Evolutionary conservation across 306 rosid genomes (phyloP).

Genomic region (Calophaca sinica): DNA sequence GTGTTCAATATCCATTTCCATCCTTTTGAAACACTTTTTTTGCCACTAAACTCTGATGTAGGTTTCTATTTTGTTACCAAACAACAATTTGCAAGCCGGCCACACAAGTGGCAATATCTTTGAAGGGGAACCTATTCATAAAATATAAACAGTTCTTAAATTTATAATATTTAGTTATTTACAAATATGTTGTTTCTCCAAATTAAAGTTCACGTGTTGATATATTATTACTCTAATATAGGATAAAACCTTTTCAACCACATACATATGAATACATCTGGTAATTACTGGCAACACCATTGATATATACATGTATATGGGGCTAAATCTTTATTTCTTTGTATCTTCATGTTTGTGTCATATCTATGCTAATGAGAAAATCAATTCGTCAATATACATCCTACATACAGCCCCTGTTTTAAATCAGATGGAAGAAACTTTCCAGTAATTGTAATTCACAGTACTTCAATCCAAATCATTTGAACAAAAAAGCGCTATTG

Average conservation of each 20-base stretch:
- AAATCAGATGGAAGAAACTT: neutral
- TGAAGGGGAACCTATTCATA: too few relatives aligned
- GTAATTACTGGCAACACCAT: neutral
- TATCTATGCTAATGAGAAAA: neutral
- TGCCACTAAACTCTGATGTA: constrained; percentile 14
- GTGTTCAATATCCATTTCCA: neutral
- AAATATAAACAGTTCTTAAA: too few relatives aligned
- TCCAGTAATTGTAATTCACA: neutral
- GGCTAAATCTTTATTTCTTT: too few relatives aligned
- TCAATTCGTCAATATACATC: constrained; percentile 6
- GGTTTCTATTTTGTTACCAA: constrained; percentile 17
- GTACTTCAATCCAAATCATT: neutral
- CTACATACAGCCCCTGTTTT: neutral
- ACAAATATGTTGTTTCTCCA: too few relatives aligned
- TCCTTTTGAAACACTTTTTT: neutral
- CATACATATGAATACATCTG: constrained; percentile 12
- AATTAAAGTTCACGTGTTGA: too few relatives aligned
- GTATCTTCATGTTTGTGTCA: neutral
- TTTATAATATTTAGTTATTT: too few relatives aligned
- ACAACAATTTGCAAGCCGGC: neutral
- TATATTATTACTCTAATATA: too few relatives aligned
- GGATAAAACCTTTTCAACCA: neutral
- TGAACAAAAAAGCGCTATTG: neutral
- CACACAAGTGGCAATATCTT: too few relatives aligned
- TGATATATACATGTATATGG: neutral